Conservation (phyloP, 768 basidiomycete species). For the Suillus paluster region DNA sequence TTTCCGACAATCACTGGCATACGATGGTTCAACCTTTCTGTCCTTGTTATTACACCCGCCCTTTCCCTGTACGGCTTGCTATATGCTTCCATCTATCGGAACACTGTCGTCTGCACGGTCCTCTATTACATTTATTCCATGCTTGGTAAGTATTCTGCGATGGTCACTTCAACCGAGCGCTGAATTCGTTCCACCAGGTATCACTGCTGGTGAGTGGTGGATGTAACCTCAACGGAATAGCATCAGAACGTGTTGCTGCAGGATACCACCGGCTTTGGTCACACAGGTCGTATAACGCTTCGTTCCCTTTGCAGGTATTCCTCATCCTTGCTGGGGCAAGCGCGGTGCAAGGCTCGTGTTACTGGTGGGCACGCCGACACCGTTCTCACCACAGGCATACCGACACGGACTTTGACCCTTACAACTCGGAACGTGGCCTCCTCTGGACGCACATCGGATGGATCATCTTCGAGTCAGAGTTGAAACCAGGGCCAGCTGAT, state of each 20-base stretch:
- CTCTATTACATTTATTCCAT: constrained; percentile 88
- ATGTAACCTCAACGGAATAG: neutral
- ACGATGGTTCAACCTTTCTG: constrained; percentile 78
- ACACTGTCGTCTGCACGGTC: constrained; percentile 65
- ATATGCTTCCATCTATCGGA: constrained; percentile 44
- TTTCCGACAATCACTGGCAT: constrained; percentile 59
- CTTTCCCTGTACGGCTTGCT: constrained; percentile 73
- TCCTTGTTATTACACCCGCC: constrained; percentile 72
- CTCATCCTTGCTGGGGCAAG: constrained; percentile 78
- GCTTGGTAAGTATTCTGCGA: constrained; percentile 55
- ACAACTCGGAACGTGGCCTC: constrained; percentile 77
- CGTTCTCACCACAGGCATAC: constrained; percentile 85
- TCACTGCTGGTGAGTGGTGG: constrained; percentile 48
- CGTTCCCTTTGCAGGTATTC: constrained; percentile 68
- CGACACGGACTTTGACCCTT: constrained; percentile 86
- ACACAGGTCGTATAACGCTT: constrained; percentile 82
- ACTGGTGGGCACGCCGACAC: constrained; percentile 87
- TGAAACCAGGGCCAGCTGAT: constrained; percentile 74
- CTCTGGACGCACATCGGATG: constrained; percentile 85
- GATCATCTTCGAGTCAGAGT: constrained; percentile 78
- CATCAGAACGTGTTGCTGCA: constrained; percentile 27
- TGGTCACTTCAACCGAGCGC: constrained; percentile 16
- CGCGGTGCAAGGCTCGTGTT: constrained; percentile 85
- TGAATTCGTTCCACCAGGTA: constrained; percentile 38
- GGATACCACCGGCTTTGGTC: constrained; percentile 89